phyloP scores from a whole-genome alignment of 768 basidiomycete species.

The Melanogaster broomeanus region DNA sequence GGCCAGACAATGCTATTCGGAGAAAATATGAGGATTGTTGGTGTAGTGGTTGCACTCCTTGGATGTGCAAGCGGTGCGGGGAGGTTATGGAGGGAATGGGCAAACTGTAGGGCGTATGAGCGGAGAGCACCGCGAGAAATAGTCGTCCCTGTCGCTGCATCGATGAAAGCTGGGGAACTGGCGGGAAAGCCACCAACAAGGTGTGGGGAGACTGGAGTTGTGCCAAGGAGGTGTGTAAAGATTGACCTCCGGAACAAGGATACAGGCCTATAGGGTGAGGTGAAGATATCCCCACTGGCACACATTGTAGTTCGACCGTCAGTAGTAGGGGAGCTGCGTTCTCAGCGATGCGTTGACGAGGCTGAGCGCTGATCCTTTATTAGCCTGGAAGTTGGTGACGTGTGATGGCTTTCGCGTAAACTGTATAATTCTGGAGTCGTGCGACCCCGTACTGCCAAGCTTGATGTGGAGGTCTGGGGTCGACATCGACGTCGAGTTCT shows the following conservation, averaged over 20 bases:
- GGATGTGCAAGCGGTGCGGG: conserved; percentile 45
- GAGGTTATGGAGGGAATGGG: conserved; percentile 53
- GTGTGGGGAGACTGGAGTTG: conserved; percentile 12
- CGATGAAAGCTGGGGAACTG: conserved; percentile 58
- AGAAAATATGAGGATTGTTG: conserved; percentile 62
- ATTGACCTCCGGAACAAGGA: conserved; percentile 27
- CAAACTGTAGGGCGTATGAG: conserved; percentile 56
- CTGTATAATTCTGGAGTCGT: too few relatives aligned
- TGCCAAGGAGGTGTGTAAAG: conserved; percentile 32
- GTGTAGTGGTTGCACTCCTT: conserved; percentile 44
- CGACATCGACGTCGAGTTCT: too few relatives aligned
- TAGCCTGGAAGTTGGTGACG: too few relatives aligned
- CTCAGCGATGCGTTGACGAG: too few relatives aligned
- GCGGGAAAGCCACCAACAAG: conserved; percentile 46
- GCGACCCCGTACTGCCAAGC: too few relatives aligned
- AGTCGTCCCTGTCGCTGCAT: conserved; percentile 57
- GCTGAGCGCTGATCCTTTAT: too few relatives aligned
- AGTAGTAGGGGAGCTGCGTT: too few relatives aligned
- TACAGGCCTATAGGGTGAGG: conserved; percentile 20
- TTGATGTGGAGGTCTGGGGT: too few relatives aligned
- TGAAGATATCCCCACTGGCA: conserved; percentile 13
- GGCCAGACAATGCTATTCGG: conserved; percentile 67
- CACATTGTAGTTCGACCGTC: conserved; percentile 24
- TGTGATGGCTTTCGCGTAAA: too few relatives aligned
- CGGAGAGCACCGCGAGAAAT: conserved; percentile 58